These are phyloP conservation scores for Gamarada debralockiae DNA, from an alignment of 495 filamentous ascomycete genomes.

Conservation along the genomic window DNA sequence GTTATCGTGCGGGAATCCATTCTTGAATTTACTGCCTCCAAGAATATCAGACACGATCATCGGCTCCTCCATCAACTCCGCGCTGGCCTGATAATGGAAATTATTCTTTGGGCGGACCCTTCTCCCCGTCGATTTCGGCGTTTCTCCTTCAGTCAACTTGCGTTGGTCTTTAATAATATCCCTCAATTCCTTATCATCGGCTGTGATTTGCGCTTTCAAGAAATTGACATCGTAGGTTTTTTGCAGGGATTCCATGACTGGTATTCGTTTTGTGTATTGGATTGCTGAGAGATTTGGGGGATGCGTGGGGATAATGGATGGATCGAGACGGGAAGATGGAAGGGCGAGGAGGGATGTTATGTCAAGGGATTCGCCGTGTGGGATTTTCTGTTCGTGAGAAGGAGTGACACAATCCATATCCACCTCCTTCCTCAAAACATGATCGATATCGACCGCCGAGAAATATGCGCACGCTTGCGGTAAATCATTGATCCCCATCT, in stretches of 20 bases:
- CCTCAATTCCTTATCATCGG: constrained; percentile 66
- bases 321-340: constrained; percentile 59
- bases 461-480: constrained; percentile 94
- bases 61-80: too few relatives aligned
- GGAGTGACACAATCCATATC: constrained; percentile 97
- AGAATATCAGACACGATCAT: too few relatives aligned
- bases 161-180: constrained; percentile 63
- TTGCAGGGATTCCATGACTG: constrained; percentile 61
- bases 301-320: constrained; percentile 46
- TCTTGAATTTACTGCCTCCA: too few relatives aligned
- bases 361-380: constrained; percentile 80
- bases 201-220: constrained; percentile 80
- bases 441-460: constrained; percentile 90
- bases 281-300: constrained; percentile 54
- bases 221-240: constrained; percentile 47
- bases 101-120: too few relatives aligned
- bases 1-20: too few relatives aligned
- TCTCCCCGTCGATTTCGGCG: too few relatives aligned
- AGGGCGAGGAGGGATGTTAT: constrained; percentile 71
- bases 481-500: constrained; percentile 92
- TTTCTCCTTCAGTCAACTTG: constrained; percentile 12
- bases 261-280: constrained; percentile 62
- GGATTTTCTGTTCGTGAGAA: constrained; percentile 72
- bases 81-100: too few relatives aligned
- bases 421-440: constrained; percentile 92